A percentile compares a stretch with the other conserved stretches of the same genome.
These are phyloP conservation scores for Apiospora kogelbergensis DNA, from an alignment of 2,329 filamentous ascomycete species.

Conservation along the genomic window DNA sequence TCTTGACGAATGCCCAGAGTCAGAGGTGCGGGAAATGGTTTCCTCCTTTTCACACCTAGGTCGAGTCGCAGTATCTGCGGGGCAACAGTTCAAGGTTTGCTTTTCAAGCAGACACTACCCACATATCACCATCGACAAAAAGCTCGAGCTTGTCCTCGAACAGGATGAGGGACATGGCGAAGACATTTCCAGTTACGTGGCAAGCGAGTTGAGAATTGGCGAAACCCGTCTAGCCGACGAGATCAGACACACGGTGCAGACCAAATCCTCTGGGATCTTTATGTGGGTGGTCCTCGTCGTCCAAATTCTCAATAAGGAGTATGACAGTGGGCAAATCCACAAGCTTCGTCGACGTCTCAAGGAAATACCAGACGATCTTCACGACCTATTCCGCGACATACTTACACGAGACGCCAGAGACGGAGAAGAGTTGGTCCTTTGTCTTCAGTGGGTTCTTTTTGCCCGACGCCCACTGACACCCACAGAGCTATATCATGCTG, in stretches of 20 bases:
- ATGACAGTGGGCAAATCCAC: slow-evolving; percentile 22
- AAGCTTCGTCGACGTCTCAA: slow-evolving; percentile 28
- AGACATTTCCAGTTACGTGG: neutral
- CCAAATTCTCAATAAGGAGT: slow-evolving; percentile 37
- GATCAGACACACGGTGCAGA: neutral
- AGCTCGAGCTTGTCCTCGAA: slow-evolving; percentile 33
- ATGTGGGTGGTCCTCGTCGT: slow-evolving; percentile 26
- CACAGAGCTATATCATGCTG: slow-evolving; percentile 45
- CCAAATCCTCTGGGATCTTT: neutral
- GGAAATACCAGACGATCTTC: slow-evolving; percentile 38
- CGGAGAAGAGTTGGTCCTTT: slow-evolving; percentile 41
- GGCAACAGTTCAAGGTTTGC: slow-evolving; percentile 33
- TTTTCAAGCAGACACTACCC: slow-evolving; percentile 40
- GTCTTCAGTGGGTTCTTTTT: slow-evolving; percentile 55
- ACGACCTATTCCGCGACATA: slow-evolving; percentile 51
- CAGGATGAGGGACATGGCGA: slow-evolving; percentile 29
- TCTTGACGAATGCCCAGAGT: slow-evolving; percentile 48
- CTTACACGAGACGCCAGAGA: slow-evolving; percentile 45
- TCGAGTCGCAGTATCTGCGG: slow-evolving; percentile 20
- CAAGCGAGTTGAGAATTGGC: neutral
- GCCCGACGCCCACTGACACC: slow-evolving; percentile 41
- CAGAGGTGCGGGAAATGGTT: slow-evolving; percentile 42
- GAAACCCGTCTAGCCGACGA: neutral
- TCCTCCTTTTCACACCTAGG: slow-evolving; percentile 40
- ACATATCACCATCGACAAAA: slow-evolving; percentile 32